Evolutionary conservation across 2,329 filamentous ascomycete species (phyloP).

Genomic region (Emmonsiellopsis sp.): DNA sequence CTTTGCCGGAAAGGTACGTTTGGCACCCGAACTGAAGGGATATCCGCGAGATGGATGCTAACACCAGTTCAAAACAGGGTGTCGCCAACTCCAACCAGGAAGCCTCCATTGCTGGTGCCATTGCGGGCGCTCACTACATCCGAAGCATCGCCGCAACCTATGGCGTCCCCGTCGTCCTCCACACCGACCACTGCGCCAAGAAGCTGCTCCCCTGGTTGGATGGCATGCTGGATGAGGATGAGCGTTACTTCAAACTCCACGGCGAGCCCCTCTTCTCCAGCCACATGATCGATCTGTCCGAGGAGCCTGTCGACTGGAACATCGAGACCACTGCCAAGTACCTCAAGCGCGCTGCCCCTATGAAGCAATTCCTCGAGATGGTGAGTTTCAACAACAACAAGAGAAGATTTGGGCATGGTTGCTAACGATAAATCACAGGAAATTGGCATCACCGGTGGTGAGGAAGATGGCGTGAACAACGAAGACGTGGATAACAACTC

Average conservation of each 20-base stretch:
- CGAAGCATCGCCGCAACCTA: constrained; percentile 78
- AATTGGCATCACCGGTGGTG: constrained; percentile 91
- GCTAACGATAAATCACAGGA: constrained; percentile 37
- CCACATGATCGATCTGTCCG: constrained; percentile 98
- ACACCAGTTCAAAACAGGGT: constrained; percentile 39
- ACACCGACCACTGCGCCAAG: constrained; percentile 99
- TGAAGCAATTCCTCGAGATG: constrained; percentile 99
- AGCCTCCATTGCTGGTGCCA: constrained; percentile 76
- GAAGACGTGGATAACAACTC: constrained; percentile 93
- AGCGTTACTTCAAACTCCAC: constrained; percentile 87
- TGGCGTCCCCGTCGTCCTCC: constrained; percentile 81
- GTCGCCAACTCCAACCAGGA: constrained; percentile 74
- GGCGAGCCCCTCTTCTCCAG: constrained; percentile 88
- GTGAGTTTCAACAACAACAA: constrained; percentile 34
- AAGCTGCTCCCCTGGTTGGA: constrained; percentile 98
- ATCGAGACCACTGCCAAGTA: constrained; percentile 86
- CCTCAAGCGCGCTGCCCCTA: constrained; percentile 84
- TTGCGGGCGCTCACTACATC: constrained; percentile 90
- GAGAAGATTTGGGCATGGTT: neutral
- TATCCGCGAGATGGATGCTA: neutral
- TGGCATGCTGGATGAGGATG: constrained; percentile 88
- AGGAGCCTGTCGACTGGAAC: constrained; percentile 85
- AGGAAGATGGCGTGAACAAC: constrained; percentile 98
- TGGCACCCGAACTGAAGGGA: neutral
- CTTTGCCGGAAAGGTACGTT: constrained; percentile 71